Base-by-base conservation (phyloP, 176 grass and related monocot species). In the Microstegium vimineum region DNA sequence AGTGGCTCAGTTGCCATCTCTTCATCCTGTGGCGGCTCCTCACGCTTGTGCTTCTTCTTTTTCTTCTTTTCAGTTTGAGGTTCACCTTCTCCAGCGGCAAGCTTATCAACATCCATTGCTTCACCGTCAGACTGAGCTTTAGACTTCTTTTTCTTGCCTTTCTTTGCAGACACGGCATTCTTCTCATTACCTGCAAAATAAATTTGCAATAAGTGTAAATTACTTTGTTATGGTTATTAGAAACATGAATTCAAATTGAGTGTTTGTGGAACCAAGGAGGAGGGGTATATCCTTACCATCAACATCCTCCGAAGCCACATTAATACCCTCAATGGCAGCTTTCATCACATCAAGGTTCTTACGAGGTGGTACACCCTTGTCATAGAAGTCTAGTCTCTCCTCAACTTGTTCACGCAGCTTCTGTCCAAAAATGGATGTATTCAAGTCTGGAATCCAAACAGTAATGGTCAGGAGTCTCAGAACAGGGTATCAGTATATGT, bases 321-420 rank as follows among this genome's bases (percentile, higher is more conserved):
- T 26, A 46, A 90, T 30, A 20, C 62, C 82, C 36, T 88, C 90
- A 27, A 98, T 91, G 2, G 92, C 95, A 69, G 82, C 71, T 90
- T 95, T 98, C 95, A 93, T 94, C 66, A 98, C 88, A 88, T 93
- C 95, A 86, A 94, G 81, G 84, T 98, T 94, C 73, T 98, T 93
- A 4, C 90, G 84, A 72, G 96, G 89, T 22, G 96, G 89, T 9
- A 98, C 77, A 43, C 93, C 95, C 37, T 98, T 95, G 72, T 95
- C 96, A 75, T 95, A 95, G 67, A 95, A 98, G 52, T 95, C 92
- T 28, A 98, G 72, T 78, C 95, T 90, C 76, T 98, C 96, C 72
- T 98, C 96, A 32, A 95, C 93, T 91, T 98, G 96, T 69, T 95
- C 96, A 13, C 90, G 87, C 37, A 98, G 73, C 69, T 93, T 91